Conservation (phyloP, 2,329 filamentous ascomycete species). For the Aureobasidium musti region DNA sequence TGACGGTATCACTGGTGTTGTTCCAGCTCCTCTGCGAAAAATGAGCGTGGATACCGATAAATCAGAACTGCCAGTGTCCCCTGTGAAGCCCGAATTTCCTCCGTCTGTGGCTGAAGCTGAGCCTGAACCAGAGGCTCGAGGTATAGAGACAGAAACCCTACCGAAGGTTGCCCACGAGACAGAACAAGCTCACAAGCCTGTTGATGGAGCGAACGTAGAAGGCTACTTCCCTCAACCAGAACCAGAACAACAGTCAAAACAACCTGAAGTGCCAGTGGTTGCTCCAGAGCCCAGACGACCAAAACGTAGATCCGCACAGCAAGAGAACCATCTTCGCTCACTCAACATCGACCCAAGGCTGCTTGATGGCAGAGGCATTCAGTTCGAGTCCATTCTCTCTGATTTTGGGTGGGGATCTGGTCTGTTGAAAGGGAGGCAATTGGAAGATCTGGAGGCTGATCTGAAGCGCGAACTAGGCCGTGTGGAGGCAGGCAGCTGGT, state of each 20-base stretch:
- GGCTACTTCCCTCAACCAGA: slow-evolving; percentile 34
- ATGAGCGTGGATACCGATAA: slow-evolving; percentile 27
- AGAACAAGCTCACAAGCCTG: not conserved
- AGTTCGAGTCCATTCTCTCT: slow-evolving; percentile 79
- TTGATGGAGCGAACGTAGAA: not conserved
- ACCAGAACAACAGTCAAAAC: slow-evolving; percentile 37
- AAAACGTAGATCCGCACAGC: slow-evolving; percentile 69
- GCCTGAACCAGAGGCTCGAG: slow-evolving; percentile 62
- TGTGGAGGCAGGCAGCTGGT: slow-evolving; percentile 89
- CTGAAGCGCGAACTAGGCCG: slow-evolving; percentile 85
- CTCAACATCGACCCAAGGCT: slow-evolving; percentile 76
- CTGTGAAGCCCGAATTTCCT: slow-evolving; percentile 16
- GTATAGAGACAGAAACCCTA: slow-evolving; percentile 39
- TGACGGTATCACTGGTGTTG: slow-evolving; percentile 86
- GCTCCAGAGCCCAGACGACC: slow-evolving; percentile 23
- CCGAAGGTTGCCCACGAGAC: not conserved
- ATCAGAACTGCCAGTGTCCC: slow-evolving; percentile 8
- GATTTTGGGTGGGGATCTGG: slow-evolving; percentile 88
- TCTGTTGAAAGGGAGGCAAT: slow-evolving; percentile 70
- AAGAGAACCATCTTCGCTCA: slow-evolving; percentile 73
- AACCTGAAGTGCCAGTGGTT: slow-evolving; percentile 36
- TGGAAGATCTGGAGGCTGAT: slow-evolving; percentile 79
- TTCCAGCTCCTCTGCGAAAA: slow-evolving; percentile 67
- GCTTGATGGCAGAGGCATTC: slow-evolving; percentile 73
- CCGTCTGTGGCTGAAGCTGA: not conserved